Base-by-base conservation (phyloP, 306 rosid species). In the Begonia fuchsioides region DNA sequence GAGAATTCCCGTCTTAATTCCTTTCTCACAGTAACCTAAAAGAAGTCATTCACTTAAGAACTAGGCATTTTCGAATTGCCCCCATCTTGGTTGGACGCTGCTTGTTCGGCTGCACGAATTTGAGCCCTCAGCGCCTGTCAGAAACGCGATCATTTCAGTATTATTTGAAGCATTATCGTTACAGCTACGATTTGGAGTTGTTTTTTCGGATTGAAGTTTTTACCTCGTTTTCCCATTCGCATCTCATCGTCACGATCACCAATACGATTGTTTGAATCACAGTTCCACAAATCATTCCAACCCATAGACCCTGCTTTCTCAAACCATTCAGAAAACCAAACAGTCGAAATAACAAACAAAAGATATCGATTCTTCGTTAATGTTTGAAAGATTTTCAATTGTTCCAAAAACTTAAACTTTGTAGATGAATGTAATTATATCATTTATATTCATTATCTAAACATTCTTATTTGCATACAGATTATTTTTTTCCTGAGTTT, bases 211-310 rank as follows among this genome's bases (percentile, higher is more conserved):
- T 26, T 26, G 35, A 26, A 26, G 0, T 4, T 2, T 12, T 47
- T 62, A 83, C 85, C 82, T 74, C 80, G 26, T 56, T 64, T 52
- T 57, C 78, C 94, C 88, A 83, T 51, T 83, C 71, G 39, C 70
- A 74, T 62, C 72, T 69, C 56, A 65, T 10, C 12, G 82, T 79
- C 50, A 76, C 59, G 17, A 60, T 2, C 1, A 46, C 10, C 60
- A 83, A 58, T 45, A 74, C 62, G 45, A 65, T 39, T 44, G 94
- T 79, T 58, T 71, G 87, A 68, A 73, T 77, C 50, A 79, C 58
- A 11, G 84, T 78, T 54, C 87, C 87, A 44, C 74, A 35, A 54
- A 83, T 58, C 82, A 83, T 79, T 60, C 94, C 87, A 12, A 57
- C 43, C 88, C 82, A 76, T 58, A 74, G 56, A 4, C 82, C 84